Percentiles rank a stretch among this genome's conserved stretches.
Conservation (phyloP, 306 rosid genomes). For the Castanopsis chinensis region DNA sequence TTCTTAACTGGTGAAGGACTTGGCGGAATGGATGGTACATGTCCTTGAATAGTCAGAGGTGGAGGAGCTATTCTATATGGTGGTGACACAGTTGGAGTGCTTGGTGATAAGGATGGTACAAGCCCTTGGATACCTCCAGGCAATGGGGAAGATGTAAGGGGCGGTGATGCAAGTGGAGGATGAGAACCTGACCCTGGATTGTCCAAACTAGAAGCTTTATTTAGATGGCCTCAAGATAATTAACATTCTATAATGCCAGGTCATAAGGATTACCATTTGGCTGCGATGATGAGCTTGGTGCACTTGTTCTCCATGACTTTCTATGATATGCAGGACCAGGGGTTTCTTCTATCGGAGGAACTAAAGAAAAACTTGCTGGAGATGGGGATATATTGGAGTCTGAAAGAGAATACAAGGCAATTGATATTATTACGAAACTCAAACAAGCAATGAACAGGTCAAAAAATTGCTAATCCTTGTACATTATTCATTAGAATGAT, state of each 20-base stretch:
- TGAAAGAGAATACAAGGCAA: conserved; percentile 24
- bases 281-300: conserved; percentile 45
- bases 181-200: conserved; percentile 50
- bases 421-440: background rate
- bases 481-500: background rate
- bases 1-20: conserved; percentile 31
- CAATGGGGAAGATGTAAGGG: conserved; percentile 42
- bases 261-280: conserved; percentile 49
- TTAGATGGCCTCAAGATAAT: conserved; percentile 14
- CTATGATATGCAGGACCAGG: conserved; percentile 34
- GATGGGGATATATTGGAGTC: conserved; percentile 54
- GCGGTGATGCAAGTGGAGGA: conserved; percentile 41
- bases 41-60: conserved; percentile 38
- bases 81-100: conserved; percentile 24
- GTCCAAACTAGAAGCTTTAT: conserved; percentile 24
- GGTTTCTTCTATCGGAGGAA: conserved; percentile 44
- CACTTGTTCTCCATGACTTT: conserved; percentile 36
- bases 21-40: conserved; percentile 33
- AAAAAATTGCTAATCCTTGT: background rate
- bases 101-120: conserved; percentile 50
- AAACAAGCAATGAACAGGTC: conserved; percentile 12
- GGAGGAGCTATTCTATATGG: conserved; percentile 35
- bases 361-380: conserved; percentile 36
- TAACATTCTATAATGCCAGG: conserved; percentile 7
- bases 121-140: conserved; percentile 29